These are phyloP conservation scores for Phytomonas serpens DNA, from an alignment of 208 protist genomes.

Conservation along the genomic window DNA sequence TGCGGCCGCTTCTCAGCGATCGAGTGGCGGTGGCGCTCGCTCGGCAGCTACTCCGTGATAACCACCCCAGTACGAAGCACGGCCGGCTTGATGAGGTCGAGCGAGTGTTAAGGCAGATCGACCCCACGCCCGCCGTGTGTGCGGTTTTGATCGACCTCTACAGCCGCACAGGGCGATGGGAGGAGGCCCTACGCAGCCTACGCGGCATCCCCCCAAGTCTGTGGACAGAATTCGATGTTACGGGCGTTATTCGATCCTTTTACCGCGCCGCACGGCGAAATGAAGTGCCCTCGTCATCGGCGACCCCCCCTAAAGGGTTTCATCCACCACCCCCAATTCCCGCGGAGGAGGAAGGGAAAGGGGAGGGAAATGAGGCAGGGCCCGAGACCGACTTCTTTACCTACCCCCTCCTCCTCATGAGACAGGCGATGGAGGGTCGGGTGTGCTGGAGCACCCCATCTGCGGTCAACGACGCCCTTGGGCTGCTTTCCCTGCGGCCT, in stretches of 20 bases:
- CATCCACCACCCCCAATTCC: background rate
- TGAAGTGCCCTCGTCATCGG: background rate
- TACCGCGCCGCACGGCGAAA: constrained; percentile 24
- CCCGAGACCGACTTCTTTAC: background rate
- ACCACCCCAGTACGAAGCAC: constrained; percentile 4
- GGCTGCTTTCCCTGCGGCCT: constrained; percentile 22
- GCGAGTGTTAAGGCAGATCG: constrained; percentile 22
- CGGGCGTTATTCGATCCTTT: constrained; percentile 32
- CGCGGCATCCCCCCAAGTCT: background rate
- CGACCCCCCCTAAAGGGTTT: background rate
- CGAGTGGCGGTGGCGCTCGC: constrained; percentile 18
- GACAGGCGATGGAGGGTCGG: constrained; percentile 1
- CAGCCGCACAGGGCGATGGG: constrained; percentile 26
- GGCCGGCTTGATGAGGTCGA: constrained; percentile 12
- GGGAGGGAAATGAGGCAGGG: background rate
- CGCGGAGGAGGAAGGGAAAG: background rate
- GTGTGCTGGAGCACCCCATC: constrained; percentile 33
- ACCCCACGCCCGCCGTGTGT: constrained; percentile 18
- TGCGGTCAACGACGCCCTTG: constrained; percentile 53
- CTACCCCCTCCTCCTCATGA: constrained; percentile 18
- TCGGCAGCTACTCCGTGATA: constrained; percentile 14
- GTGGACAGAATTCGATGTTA: constrained; percentile 66
- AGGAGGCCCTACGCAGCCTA: constrained; percentile 21
- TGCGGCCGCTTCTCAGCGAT: constrained; percentile 25
- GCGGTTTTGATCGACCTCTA: constrained; percentile 34